Base-by-base conservation (phyloP, 768 basidiomycete genomes). In the Psilocybe sp. region DNA sequence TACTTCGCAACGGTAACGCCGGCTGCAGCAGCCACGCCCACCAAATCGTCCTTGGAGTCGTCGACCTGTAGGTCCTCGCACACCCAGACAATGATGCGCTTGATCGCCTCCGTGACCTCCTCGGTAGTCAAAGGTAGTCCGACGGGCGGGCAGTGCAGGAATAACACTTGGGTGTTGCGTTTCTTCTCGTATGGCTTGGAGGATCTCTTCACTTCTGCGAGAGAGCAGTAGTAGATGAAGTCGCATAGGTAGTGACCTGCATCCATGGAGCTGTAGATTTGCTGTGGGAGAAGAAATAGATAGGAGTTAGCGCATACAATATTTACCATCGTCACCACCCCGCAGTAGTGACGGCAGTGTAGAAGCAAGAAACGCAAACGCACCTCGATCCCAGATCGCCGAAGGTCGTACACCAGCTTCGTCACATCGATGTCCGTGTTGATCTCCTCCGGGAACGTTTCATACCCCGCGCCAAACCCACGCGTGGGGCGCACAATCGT, bases 221-320 rank as follows among this genome's bases (percentile, higher is more conserved):
- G 74, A 9, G 85, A 87, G 60, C 85, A 84, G 59, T 86, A 90
- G 63, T 85, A 87, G 51, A 84, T 78, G 64, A 85, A 89, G 67
- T 89, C 87, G 61, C 84, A 87, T 10, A 89, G 67, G 63, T 82
- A 90, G 62, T 86, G 84, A 0, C 87, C 87, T 13, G 86, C 83
- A 60, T 89, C 87, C 75, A 84, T 78, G 2, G 87, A 88, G 15
- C 83, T 76, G 61, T 84, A 82, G 16, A 87, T 81, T 68, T 83
- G 75, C 84, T 87, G 58, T 43, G 32, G 48, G 34, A 2, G 47
- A 40, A 40, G 33, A 47, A 40, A 32, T 43, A 45, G 51, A 28
- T 28, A 7, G 23, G 43, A 51, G 38, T 48, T 18, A 34, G 28
- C 33, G 5, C n/a, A n/a, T 35, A n/a, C 31, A 18, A 9, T 5